phyloP scores from a whole-genome alignment of 2,329 filamentous ascomycete species.

The Onygenales sp. region DNA sequence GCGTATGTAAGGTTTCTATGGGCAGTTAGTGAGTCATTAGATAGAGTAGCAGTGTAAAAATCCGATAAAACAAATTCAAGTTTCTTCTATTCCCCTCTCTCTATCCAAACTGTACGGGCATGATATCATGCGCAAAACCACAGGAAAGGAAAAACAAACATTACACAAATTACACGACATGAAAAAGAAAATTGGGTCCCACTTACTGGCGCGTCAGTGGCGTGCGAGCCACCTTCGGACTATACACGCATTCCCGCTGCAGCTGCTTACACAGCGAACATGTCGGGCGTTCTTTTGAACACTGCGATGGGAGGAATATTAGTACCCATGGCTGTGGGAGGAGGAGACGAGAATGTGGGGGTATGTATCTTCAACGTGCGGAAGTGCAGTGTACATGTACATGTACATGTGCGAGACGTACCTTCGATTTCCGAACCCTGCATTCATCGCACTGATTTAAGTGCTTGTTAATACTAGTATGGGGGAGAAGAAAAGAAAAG shows the following conservation, averaged over 20 bases:
- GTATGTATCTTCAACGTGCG: too few relatives aligned
- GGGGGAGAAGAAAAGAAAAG: not conserved
- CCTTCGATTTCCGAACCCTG: conserved; percentile 3
- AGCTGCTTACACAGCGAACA: conserved; percentile 32
- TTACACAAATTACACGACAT: too few relatives aligned
- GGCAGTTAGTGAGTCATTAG: too few relatives aligned
- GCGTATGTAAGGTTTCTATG: conserved; percentile 10
- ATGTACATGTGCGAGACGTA: not conserved
- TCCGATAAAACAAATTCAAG: too few relatives aligned
- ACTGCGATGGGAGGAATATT: not conserved
- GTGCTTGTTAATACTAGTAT: not conserved
- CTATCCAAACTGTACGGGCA: too few relatives aligned
- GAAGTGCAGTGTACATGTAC: not conserved
- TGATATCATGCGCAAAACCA: not conserved
- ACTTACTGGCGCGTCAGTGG: conserved; percentile 32
- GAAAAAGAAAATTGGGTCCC: too few relatives aligned
- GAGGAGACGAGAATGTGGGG: too few relatives aligned
- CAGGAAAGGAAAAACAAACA: conserved; percentile 6
- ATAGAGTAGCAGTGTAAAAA: too few relatives aligned
- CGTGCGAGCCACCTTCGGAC: conserved; percentile 29
- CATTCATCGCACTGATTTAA: conserved; percentile 1
- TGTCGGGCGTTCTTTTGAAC: conserved; percentile 14
- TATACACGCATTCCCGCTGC: conserved; percentile 33
- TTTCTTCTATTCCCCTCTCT: too few relatives aligned
- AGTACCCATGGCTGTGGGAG: too few relatives aligned